Evolutionary conservation across 1,284 basidiomycete genomes (phyloP), one percentile per base, ranked within the genome.

Genomic region (Inonotus hispidus): DNA sequence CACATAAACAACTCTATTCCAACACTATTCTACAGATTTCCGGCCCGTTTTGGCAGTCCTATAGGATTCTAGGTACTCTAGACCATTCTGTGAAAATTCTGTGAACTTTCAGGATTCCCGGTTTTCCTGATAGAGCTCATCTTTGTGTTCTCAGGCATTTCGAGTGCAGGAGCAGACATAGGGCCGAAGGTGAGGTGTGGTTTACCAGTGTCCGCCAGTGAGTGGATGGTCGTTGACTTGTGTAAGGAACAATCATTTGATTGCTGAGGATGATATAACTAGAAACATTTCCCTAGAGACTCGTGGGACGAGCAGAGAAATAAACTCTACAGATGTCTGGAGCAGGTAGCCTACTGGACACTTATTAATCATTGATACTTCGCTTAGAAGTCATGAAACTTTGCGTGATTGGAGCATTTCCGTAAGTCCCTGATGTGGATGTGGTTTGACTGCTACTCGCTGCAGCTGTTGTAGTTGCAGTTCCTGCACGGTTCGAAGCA

Each of bases 281-380:
- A 88, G 86, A 87, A 87, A 82, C 86, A 83, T 67, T 88, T 79
- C 66, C 74, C 82, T 2, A 75, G 76, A 2, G 86, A 87, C 65
- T 83, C 82, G 8, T 87, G 82, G 83, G 70, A 72, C 64, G 79
- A 90, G 63, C 63, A 75, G 0, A 90, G 85, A 54, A 89, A 84
- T 69, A 92, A 93, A 69, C 74, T 94, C 7, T 94, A 93, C 67
- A 93, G 93, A 3, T 92, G 89, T 73, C 76, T 97, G 67, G 94
- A 95, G 75, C 92, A 93, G 69, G 82, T 94, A 60, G 29, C 62
- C 3, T 8, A 53, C 14, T 23, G 32, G 32, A 37, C 29, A 52
- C 38, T 8, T 43, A 2, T 32, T 13, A 14, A 8, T n/a, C 47
- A 7, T 49, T 21, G 25, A 1, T 49, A 2, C n/a, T 16, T 43